A percentile compares a stretch with the other conserved stretches of the same genome.
These are phyloP conservation scores for Hanseniaspora thailandica DNA, from an alignment of 805 yeast genomes.

Conservation along the genomic window DNA sequence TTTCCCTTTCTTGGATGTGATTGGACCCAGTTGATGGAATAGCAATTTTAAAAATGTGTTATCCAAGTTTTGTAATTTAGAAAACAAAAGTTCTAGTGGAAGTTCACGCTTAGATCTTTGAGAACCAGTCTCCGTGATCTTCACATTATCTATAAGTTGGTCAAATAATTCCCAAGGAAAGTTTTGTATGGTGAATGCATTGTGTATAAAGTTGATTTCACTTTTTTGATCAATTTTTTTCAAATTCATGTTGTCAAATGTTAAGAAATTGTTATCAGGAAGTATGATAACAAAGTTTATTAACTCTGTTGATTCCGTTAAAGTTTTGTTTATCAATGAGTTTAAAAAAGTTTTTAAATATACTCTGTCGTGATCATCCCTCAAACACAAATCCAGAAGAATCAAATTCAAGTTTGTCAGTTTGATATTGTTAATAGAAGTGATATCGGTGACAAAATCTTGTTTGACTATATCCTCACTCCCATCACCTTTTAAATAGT, in stretches of 20 bases:
- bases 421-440: not conserved
- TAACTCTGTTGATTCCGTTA: not conserved
- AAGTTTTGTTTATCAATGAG: not conserved
- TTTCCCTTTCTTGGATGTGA: constrained; percentile 13
- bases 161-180: not conserved
- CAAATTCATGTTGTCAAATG: not conserved
- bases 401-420: not conserved
- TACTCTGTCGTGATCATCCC: constrained; percentile 3
- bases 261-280: not conserved
- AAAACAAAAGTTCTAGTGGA: not conserved
- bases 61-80: not conserved
- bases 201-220: not conserved
- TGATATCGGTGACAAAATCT: not conserved
- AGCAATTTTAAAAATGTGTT: not conserved
- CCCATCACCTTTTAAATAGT: not conserved
- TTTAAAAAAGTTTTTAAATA: not conserved
- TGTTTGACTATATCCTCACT: not conserved
- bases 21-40: constrained; percentile 9
- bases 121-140: not conserved
- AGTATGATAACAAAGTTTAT: not conserved
- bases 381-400: constrained; percentile 5
- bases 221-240: not conserved
- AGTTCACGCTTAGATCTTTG: constrained; percentile 13
- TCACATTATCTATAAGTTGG: not conserved
- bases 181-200: not conserved